These are phyloP conservation scores for Diospyros kaki DNA, from an alignment of 148 eudicot species.

Conservation along the genomic window DNA sequence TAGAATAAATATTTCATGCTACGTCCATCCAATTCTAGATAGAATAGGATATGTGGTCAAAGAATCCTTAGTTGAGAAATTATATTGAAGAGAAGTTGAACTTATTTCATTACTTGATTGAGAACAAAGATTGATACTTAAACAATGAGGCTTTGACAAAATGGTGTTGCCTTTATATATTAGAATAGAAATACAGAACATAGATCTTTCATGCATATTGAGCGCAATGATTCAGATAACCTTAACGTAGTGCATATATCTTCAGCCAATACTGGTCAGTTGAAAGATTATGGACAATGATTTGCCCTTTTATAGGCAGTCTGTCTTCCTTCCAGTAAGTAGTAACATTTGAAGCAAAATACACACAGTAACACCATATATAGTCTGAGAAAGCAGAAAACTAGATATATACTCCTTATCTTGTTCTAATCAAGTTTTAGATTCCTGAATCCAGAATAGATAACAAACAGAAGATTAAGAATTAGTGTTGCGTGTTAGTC, in stretches of 20 bases:
- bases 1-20: too few species aligned
- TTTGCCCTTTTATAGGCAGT: background rate
- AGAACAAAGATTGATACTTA: too few species aligned
- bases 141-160: too few species aligned
- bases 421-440: background rate
- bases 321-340: background rate
- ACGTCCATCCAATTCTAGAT: too few species aligned
- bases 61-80: too few species aligned
- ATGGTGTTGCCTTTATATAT: too few species aligned
- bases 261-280: too few species aligned
- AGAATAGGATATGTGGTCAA: too few species aligned
- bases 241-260: too few species aligned
- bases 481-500: slow-evolving; percentile 2
- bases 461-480: background rate
- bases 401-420: too few species aligned
- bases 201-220: background rate
- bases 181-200: background rate
- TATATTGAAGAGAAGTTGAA: too few species aligned
- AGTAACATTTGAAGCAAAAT: background rate
- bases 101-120: too few species aligned
- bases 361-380: background rate
- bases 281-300: background rate
- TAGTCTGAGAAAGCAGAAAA: background rate
- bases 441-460: background rate
- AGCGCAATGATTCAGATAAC: background rate